phyloP scores from a whole-genome alignment of 352 stramenopile genomes.

The Pythium monospermum region DNA sequence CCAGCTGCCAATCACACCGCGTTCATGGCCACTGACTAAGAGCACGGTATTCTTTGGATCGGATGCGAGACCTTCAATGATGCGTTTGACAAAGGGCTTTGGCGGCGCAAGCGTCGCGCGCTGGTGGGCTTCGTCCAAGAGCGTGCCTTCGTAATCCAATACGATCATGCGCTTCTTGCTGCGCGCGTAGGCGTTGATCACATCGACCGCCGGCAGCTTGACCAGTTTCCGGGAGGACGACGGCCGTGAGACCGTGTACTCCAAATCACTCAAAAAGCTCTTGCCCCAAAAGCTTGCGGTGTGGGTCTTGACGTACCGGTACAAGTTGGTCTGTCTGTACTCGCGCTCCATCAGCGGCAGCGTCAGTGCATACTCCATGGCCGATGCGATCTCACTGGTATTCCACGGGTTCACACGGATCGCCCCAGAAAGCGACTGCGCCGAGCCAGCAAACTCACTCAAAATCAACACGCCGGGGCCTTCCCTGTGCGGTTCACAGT shows the following conservation, averaged over 20 bases:
- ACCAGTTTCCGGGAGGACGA: slow-evolving; percentile 39
- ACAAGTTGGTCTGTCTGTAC: slow-evolving; percentile 80
- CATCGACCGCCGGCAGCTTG: slow-evolving; percentile 33
- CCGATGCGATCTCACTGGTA: slow-evolving; percentile 67
- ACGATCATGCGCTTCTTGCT: slow-evolving; percentile 65
- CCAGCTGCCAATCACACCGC: slow-evolving; percentile 72
- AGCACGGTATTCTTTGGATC: slow-evolving; percentile 58
- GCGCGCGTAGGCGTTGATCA: slow-evolving; percentile 55
- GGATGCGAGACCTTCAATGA: slow-evolving; percentile 48
- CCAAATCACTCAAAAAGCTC: slow-evolving; percentile 74
- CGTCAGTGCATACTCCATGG: slow-evolving; percentile 67
- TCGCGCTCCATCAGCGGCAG: slow-evolving; percentile 79
- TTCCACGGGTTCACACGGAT: slow-evolving; percentile 90
- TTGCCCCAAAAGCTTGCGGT: slow-evolving; percentile 83
- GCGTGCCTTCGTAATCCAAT: slow-evolving; percentile 74
- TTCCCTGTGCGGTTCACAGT: slow-evolving; percentile 50
- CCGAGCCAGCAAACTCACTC: slow-evolving; percentile 86
- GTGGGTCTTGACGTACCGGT: slow-evolving; percentile 84
- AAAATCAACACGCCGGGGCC: slow-evolving; percentile 81
- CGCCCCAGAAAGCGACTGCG: slow-evolving; percentile 83
- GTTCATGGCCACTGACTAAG: slow-evolving; percentile 56
- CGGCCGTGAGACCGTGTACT: slow-evolving; percentile 36
- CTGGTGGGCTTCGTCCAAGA: slow-evolving; percentile 67
- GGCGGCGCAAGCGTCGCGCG: slow-evolving; percentile 45
- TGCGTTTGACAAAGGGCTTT: slow-evolving; percentile 54